A percentile compares a stretch with the other conserved stretches of the same genome.
These are phyloP conservation scores for Opeltia flavorubescens DNA, from an alignment of 495 filamentous ascomycete species.

Conservation along the genomic window DNA sequence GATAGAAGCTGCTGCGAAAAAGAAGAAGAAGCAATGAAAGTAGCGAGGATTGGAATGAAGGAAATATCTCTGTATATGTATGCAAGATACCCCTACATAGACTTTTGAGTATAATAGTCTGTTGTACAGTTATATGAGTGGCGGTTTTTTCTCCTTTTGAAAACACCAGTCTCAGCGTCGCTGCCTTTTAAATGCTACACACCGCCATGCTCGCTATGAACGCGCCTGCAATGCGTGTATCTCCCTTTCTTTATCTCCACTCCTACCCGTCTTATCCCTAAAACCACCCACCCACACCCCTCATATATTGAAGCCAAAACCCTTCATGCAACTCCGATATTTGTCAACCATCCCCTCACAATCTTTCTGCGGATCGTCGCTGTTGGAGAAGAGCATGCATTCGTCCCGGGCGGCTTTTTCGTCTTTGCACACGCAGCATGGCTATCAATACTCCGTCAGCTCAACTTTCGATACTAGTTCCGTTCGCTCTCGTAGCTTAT, in stretches of 20 bases:
- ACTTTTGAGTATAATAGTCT: not conserved
- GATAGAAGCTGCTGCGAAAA: slow-evolving; percentile 17
- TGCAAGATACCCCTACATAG: not conserved
- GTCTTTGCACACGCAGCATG: slow-evolving; percentile 93
- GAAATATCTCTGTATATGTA: not conserved
- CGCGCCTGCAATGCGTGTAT: not conserved
- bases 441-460: slow-evolving; percentile 30
- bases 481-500: not conserved
- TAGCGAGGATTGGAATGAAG: slow-evolving; percentile 1
- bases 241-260: not conserved
- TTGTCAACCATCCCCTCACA: slow-evolving; percentile 69
- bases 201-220: not conserved
- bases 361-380: slow-evolving; percentile 59
- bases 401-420: slow-evolving; percentile 89
- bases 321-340: slow-evolving; percentile 86
- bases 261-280: not conserved
- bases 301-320: slow-evolving; percentile 76
- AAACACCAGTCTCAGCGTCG: not conserved
- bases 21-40: slow-evolving; percentile 28
- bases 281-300: slow-evolving; percentile 1
- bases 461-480: not conserved
- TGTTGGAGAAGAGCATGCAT: slow-evolving; percentile 92
- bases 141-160: not conserved
- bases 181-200: not conserved
- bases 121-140: slow-evolving; percentile 1